phyloP scores from a whole-genome alignment of 2,329 filamentous ascomycete genomes.

The Aspergillus fumigatiaffinis region DNA sequence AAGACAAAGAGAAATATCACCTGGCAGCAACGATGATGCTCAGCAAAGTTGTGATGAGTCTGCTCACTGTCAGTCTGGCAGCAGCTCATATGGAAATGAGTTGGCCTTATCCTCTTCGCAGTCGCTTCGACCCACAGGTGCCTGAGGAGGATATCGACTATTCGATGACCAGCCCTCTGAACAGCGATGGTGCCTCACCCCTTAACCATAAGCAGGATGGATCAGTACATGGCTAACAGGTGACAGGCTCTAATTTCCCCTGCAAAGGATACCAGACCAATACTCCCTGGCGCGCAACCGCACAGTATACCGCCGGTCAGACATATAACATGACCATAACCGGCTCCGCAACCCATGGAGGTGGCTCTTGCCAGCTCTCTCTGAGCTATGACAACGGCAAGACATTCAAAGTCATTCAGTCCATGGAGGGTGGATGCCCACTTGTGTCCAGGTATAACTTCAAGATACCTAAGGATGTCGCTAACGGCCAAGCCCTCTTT shows the following conservation, averaged over 20 bases:
- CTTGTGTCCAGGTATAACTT: constrained; percentile 55
- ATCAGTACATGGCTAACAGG: not conserved
- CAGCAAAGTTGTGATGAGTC: not conserved
- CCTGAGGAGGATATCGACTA: constrained; percentile 53
- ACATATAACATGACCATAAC: constrained; percentile 58
- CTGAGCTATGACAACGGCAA: constrained; percentile 66
- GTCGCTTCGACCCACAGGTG: constrained; percentile 38
- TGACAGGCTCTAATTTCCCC: constrained; percentile 57
- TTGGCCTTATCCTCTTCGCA: constrained; percentile 48
- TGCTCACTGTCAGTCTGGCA: not conserved
- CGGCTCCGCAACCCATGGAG: constrained; percentile 58
- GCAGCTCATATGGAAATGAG: constrained; percentile 50
- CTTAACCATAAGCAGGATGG: too few relatives aligned
- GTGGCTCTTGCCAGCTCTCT: constrained; percentile 70
- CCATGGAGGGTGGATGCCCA: constrained; percentile 53
- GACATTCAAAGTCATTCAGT: constrained; percentile 63
- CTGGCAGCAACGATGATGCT: constrained; percentile 2
- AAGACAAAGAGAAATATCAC: not conserved
- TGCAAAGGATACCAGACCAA: constrained; percentile 64
- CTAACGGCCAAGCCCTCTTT: constrained; percentile 57
- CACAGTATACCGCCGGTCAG: constrained; percentile 57
- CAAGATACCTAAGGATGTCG: constrained; percentile 58
- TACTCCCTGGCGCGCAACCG: constrained; percentile 47
- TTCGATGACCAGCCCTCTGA: constrained; percentile 63
- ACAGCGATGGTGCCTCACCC: constrained; percentile 29